Base-by-base conservation (phyloP, 441 rosid species). In the Adansonia grandidieri region DNA sequence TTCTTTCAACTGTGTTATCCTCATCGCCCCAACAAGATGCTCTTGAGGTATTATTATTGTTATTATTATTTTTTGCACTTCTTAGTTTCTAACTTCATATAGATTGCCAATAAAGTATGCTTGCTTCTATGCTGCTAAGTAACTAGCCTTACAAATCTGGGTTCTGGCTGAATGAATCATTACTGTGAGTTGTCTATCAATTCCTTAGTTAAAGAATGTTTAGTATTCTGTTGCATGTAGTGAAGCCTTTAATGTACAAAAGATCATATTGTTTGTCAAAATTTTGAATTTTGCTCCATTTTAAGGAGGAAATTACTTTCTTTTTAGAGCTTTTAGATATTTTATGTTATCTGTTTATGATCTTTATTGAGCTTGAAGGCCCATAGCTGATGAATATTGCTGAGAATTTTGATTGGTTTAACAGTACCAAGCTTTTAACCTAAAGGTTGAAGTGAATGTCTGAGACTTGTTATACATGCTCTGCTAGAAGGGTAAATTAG, bases 1-100 rank as follows among this genome's bases (percentile, higher is more conserved):
- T 95, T 86, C 94, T 95, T 60, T 68, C 91, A 0, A 89, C 95
- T 5, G 94, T 93, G 77, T 76, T 95, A 83, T 88, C 95, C 45
- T 90, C 97, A 75, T 92, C 98, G 37, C 91, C 94, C 15, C 87
- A 90, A 48, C 96, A 88, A 80, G 96, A 95, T 77, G 93, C 82
- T 78, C 80, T 89, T 58, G 68, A 90, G 92, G 98, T 95, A 88
- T 54, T 75, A 73, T 19, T 75, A 74, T 40, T 53, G 2, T 67
- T 32, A 24, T 24, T 24, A 24, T 45, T 76, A 10, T 61, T 42
- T 66, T 63, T 42, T 10, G 24, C 22, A 28, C 53, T 76, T 75
- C 53, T 57, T 73, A 73, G 76, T 73, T 73, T 73, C 40, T 1
- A 15, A 70, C 13, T 70, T 69, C 10, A 22, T 48, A 69, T 6